phyloP scores from a whole-genome alignment of 1,139 yeast genomes.

The Pneumocystis jirovecii region DNA sequence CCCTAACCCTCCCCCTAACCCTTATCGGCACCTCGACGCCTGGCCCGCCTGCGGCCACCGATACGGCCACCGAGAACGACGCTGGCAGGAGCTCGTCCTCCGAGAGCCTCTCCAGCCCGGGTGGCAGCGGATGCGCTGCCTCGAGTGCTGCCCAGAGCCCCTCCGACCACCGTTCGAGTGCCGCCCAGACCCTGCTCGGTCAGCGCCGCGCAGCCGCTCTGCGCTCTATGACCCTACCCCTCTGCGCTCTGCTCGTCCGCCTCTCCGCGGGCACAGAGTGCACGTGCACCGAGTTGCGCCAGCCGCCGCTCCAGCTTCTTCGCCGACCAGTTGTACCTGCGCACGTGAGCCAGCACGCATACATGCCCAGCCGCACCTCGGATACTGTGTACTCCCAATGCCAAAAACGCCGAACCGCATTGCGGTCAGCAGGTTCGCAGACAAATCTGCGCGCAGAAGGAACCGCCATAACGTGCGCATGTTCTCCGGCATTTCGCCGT shows the following conservation, averaged over 20 bases:
- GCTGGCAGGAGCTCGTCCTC: too few species aligned
- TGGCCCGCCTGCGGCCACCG: too few species aligned
- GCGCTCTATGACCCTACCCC: constrained; percentile 28
- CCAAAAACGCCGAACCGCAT: constrained; percentile 64
- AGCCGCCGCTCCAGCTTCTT: constrained; percentile 67
- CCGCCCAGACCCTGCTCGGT: too few species aligned
- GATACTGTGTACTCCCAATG: constrained; percentile 87
- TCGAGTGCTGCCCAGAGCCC: too few species aligned
- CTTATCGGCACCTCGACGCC: too few species aligned
- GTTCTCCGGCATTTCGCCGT: constrained; percentile 82
- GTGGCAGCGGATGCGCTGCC: too few species aligned
- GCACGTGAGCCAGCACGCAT: too few species aligned
- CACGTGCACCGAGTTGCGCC: constrained; percentile 65
- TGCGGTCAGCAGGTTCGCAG: constrained; percentile 41
- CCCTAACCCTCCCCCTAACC: constrained; percentile 19
- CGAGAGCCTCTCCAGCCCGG: too few species aligned
- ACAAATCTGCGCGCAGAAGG: constrained; percentile 52
- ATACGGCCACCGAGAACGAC: too few species aligned
- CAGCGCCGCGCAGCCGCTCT: neutral
- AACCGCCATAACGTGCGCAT: constrained; percentile 58
- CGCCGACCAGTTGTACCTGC: constrained; percentile 54
- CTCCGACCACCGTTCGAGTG: too few species aligned
- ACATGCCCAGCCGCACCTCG: too few species aligned
- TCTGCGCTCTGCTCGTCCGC: constrained; percentile 76
- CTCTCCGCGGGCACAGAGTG: constrained; percentile 60